A percentile compares a stretch with the other conserved stretches of the same genome.
phyloP scores from a whole-genome alignment of 2,329 filamentous ascomycete species.

The Hypoxylon sp. region DNA sequence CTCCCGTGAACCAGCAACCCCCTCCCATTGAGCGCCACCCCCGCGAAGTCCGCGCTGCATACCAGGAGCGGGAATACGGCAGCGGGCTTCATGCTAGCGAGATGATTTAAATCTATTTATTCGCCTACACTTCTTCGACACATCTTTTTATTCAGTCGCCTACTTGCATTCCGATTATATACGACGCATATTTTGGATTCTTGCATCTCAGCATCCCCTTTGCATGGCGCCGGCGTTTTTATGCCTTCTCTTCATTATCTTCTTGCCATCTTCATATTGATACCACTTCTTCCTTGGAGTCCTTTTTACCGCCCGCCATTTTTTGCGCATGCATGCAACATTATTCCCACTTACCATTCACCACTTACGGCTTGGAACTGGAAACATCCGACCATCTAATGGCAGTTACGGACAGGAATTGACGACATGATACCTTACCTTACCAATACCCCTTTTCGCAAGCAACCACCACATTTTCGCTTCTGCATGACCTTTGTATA shows the following conservation, averaged over 20 bases:
- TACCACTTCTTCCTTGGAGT: slow-evolving; percentile 45
- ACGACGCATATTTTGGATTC: slow-evolving; percentile 39
- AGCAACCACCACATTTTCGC: slow-evolving; percentile 23
- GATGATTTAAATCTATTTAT: slow-evolving; percentile 62
- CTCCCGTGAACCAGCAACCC: slow-evolving; percentile 49
- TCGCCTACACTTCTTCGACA: not conserved
- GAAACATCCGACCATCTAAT: slow-evolving; percentile 6
- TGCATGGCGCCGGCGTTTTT: slow-evolving; percentile 57
- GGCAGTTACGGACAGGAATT: slow-evolving; percentile 17
- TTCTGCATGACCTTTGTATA: slow-evolving; percentile 46
- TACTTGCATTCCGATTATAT: slow-evolving; percentile 39
- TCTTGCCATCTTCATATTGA: slow-evolving; percentile 34
- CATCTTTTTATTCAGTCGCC: slow-evolving; percentile 8
- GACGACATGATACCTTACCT: slow-evolving; percentile 7
- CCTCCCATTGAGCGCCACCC: slow-evolving; percentile 51
- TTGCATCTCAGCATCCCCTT: slow-evolving; percentile 48
- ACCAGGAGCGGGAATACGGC: slow-evolving; percentile 57
- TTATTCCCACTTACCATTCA: not conserved
- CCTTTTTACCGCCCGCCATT: slow-evolving; percentile 32
- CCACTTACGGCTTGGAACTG: slow-evolving; percentile 1
- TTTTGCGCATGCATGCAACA: slow-evolving; percentile 16
- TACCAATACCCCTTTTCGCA: slow-evolving; percentile 1
- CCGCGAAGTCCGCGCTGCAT: slow-evolving; percentile 56
- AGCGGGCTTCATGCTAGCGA: slow-evolving; percentile 68
- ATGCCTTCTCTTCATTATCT: slow-evolving; percentile 14